Percentiles rank a stretch among this genome's conserved stretches.
These are phyloP conservation scores for Globisporangium sylvaticum DNA, from an alignment of 352 stramenopile species.

Conservation along the genomic window DNA sequence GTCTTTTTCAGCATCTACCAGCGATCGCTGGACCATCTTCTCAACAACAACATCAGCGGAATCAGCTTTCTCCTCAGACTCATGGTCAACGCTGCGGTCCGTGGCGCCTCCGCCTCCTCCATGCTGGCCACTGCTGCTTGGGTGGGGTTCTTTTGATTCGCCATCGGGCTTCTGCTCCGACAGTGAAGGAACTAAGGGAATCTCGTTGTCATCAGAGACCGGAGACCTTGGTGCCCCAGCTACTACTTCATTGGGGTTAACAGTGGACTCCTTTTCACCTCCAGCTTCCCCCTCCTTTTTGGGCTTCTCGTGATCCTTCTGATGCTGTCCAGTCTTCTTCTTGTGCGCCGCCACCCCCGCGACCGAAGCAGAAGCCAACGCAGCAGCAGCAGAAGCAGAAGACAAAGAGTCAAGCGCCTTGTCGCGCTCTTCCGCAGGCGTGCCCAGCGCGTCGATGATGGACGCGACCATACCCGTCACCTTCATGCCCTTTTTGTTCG, in stretches of 20 bases:
- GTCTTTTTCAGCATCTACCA: no score
- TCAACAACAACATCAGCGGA: no score
- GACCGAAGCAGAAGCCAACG: background rate
- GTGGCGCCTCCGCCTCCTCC: no score
- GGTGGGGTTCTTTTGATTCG: no score
- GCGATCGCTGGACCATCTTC: no score
- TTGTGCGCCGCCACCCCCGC: background rate
- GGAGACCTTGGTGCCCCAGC: no score
- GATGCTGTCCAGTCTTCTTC: conserved; percentile 17
- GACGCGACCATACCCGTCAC: conserved; percentile 61
- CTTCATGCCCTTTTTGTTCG: conserved; percentile 47
- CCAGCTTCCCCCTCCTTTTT: background rate
- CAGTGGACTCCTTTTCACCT: background rate
- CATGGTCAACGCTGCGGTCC: no score
- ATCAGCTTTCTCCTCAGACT: no score
- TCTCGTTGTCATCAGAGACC: background rate
- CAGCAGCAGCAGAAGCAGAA: background rate
- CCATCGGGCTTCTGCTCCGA: background rate
- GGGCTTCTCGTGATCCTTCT: conserved; percentile 25
- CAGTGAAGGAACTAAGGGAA: background rate
- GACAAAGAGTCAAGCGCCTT: background rate
- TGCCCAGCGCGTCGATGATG: conserved; percentile 47
- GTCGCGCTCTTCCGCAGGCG: conserved; percentile 10
- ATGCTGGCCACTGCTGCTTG: no score
- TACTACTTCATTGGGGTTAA: background rate